phyloP scores from a whole-genome alignment of 768 basidiomycete species.

The Rhizopogon rudus region DNA sequence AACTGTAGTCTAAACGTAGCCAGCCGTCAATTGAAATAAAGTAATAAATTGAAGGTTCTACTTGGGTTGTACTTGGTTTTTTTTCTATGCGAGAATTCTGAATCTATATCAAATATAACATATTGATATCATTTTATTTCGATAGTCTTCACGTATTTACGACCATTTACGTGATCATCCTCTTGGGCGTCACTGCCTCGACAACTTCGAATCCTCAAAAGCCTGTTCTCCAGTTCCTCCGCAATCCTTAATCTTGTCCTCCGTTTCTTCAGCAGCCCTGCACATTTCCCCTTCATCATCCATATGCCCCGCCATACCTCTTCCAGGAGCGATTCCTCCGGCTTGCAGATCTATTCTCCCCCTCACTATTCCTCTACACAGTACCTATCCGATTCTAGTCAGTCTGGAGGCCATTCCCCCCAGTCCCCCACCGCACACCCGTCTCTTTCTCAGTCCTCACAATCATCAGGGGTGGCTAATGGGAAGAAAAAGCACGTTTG shows the following conservation, averaged over 20 bases:
- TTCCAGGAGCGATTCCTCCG: constrained; percentile 20
- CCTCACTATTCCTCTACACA: constrained; percentile 15
- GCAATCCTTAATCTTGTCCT: constrained; percentile 20
- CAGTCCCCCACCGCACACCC: constrained; percentile 6
- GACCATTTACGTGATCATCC: constrained; percentile 21
- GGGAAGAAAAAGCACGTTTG: constrained; percentile 54
- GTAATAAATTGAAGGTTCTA: constrained; percentile 27
- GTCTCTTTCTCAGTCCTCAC: constrained; percentile 5
- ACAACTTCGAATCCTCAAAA: constrained; percentile 30
- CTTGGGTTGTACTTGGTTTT: constrained; percentile 13
- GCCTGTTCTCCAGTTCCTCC: constrained; percentile 19
- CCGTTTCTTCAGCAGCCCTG: constrained; percentile 22
- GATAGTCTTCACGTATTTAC: constrained; percentile 16
- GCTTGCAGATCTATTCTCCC: constrained; percentile 9
- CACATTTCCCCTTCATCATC: background rate
- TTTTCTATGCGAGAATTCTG: too few relatives aligned
- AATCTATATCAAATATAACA: constrained; percentile 17
- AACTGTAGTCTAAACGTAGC: constrained; percentile 26
- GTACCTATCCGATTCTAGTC: constrained; percentile 24
- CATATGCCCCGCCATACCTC: constrained; percentile 26
- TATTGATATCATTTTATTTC: constrained; percentile 25
- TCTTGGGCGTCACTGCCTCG: constrained; percentile 27
- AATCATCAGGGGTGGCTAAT: background rate
- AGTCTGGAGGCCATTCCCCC: constrained; percentile 9
- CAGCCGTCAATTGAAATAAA: constrained; percentile 12